Evolutionary conservation across 192 early-diverging fungal genomes (phyloP), one percentile per base, ranked within the genome.

Genomic region (Coemansia biformis): DNA sequence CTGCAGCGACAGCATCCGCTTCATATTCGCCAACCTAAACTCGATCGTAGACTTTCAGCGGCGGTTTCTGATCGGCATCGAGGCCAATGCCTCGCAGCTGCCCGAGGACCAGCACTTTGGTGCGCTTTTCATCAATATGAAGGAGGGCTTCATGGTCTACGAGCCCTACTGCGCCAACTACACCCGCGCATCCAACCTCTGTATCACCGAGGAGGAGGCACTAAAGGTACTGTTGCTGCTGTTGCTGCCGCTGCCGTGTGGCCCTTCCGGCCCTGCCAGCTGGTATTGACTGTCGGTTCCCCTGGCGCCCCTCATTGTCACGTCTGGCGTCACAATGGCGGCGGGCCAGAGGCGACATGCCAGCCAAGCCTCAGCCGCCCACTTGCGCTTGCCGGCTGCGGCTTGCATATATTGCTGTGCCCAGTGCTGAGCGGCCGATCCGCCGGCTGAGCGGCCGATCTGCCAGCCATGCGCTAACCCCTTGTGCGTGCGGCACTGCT

Each of bases 11-110:
- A 86, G 79, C 13, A 73, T 87, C 37, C 79, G 86, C 37, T 79
- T 81, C 39, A 80, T 99, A 44, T 99, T 99, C 71, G 87, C 85
- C 36, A 97, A 99, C 64, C 77, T 99, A 37, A 86, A 88, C 63
- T 82, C 86, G 39, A 73, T 99, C n/a, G 81, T 96, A 16, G 94
- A 99, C 54, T 97, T 96, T 42, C 92, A 97, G 71, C 83, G 93
- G 16, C 81, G 93, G 32, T 97, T 99, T 54, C 71, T 99, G 55
- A 83, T 97, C 38, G 80, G 81, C 29, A 65, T 99, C 59, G 96
- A 99, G 75, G 80, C 85, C 24, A 77, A 88, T 19, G 80, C 82
- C 17, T 78, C 81, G 18, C 77, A 81, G 48, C 41, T 81, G 21
- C 56, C 85, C 15, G 64, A 79, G 35, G 92, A 99, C 35, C 93